Evolutionary conservation across 805 yeast genomes (phyloP), one percentile per base, ranked within the genome.

Genomic region (Saccharomyces cerevisiae): DNA sequence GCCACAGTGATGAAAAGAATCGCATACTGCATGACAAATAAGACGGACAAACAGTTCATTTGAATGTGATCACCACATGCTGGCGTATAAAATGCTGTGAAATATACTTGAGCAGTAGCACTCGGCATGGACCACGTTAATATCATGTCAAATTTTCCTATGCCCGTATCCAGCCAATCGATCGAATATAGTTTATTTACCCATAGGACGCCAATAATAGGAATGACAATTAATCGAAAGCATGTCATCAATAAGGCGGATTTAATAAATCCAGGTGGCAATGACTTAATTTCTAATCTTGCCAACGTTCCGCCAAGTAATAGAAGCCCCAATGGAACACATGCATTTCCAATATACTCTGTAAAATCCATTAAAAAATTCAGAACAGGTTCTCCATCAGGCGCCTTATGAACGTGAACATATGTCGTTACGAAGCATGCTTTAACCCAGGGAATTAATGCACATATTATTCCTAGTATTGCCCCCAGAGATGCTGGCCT

Each of bases 261-360:
- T 61, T 81, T 79, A 65, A 78, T 64, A 58, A 84, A 83, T 1
- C 87, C 89, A 9, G 69, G 64, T 1, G 91, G 89, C 61, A 90
- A 71, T 4, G 73, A 63, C 6, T 73, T 74, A 22, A 90, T 69
- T 57, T 81, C 73, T 51, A 92, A 76, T 49, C 97, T 73, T 0
- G 96, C 87, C 46, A 92, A 81, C 1, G 96, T 89, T 17, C 92
- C 96, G 1, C 98, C 98, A 29, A 92, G 70, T 55, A 92, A 65
- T 48, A 89, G 67, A 56, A 92, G 73, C 0, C 97, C 98, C 55
- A 89, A 70, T 0, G 97, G 98, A 32, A 92, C 96, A 50, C 87
- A 82, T 0, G 97, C 97, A 28, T 82, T 82, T 0, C 96, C 96
- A 6, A 92, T 73, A 65, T 92, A 92, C 2, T 80, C 66, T 0